Conservation (phyloP, 345 rosid genomes). For the Eucalyptus cladocalyx region DNA sequence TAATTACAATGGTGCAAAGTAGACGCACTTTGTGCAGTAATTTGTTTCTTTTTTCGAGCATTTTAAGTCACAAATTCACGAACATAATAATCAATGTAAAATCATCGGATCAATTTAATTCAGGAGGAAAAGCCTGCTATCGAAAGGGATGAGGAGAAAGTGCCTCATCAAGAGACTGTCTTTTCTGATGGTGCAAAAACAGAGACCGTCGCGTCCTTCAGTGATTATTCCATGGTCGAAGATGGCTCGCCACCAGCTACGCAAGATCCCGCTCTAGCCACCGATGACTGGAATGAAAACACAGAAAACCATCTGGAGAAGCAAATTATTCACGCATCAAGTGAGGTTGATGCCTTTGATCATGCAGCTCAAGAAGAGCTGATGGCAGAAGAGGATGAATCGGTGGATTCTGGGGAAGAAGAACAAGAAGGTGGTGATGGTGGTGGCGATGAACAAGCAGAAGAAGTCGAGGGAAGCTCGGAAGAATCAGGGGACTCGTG, state of each 20-base stretch:
- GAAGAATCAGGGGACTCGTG: constrained; percentile 21
- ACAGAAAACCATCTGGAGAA: not conserved
- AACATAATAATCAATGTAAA: not conserved
- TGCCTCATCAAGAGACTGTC: not conserved
- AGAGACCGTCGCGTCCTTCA: not conserved
- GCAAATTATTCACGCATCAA: not conserved
- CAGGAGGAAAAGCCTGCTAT: constrained; percentile 11
- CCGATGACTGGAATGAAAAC: not conserved
- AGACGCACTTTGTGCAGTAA: not conserved
- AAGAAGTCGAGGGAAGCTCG: constrained; percentile 1
- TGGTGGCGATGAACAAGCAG: not conserved
- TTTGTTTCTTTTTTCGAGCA: not conserved
- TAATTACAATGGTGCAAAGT: not conserved
- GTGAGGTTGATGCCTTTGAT: not conserved
- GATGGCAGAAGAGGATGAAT: not conserved
- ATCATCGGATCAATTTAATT: not conserved
- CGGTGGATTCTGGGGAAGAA: not conserved
- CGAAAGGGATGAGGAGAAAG: not conserved
- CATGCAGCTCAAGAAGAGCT: not conserved
- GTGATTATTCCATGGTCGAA: not conserved
- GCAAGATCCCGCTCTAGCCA: not conserved
- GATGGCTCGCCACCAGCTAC: not conserved
- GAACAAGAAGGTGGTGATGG: not conserved
- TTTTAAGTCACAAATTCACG: not conserved
- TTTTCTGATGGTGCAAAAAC: not conserved